Conservation (phyloP, 106 monocot genomes). For the Dendrobium chrysotoxum region DNA sequence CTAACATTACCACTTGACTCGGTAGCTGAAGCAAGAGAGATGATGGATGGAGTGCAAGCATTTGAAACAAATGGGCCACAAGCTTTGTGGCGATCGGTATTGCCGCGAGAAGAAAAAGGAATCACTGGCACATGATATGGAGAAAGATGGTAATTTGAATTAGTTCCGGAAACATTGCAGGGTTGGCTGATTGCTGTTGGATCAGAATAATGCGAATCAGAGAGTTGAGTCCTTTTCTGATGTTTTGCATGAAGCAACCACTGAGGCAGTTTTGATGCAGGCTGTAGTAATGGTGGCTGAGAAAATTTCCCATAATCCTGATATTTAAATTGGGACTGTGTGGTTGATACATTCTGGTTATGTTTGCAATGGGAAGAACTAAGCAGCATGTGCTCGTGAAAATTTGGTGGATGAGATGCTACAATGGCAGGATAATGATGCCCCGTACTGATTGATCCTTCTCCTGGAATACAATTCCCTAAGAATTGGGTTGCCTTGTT, state of each 20-base stretch:
- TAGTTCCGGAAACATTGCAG: background rate
- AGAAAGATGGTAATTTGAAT: slow-evolving; percentile 2
- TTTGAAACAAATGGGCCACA: no score
- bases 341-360: slow-evolving; percentile 20
- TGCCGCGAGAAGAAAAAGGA: slow-evolving; percentile 5
- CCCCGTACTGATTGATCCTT: slow-evolving; percentile 5
- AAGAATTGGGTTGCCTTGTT: slow-evolving; percentile 9
- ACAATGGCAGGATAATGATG: background rate
- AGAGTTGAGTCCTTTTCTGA: slow-evolving; percentile 7
- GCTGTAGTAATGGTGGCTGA: slow-evolving; percentile 8
- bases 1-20: background rate
- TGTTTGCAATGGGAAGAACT: slow-evolving; percentile 26
- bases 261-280: slow-evolving; percentile 24
- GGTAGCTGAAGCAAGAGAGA: no score
- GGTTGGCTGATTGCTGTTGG: background rate
- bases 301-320: slow-evolving; percentile 11
- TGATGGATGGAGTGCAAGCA: no score
- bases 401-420: background rate
- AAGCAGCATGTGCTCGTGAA: slow-evolving; percentile 18
- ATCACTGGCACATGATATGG: slow-evolving; percentile 5
- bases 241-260: slow-evolving; percentile 34
- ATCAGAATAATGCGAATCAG: slow-evolving; percentile 11
- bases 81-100: no score
- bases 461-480: slow-evolving; percentile 1
- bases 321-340: slow-evolving; percentile 13